Evolutionary conservation across 1,139 yeast genomes (phyloP), one percentile per base, ranked within the genome.

Genomic region (Hanseniaspora uvarum): DNA sequence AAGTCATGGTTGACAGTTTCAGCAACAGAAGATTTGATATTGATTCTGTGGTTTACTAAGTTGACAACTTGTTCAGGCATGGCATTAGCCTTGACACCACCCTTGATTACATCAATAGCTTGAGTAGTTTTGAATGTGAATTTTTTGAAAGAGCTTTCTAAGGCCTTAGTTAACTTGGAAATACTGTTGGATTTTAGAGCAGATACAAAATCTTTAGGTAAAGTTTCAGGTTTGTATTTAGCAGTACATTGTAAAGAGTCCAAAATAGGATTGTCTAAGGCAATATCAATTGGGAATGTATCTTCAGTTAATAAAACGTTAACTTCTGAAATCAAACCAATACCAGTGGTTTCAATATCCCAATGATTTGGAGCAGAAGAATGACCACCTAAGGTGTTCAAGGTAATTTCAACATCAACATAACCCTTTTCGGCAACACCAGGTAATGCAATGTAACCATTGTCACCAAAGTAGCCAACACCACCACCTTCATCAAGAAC

Each of bases 401-500:
- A 66, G 4, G 72, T 68, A 45, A 80, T 70, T 12, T 65, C 61
- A 10, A 76, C 62, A 61, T 81, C 82, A 50, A 77, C 60, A 59
- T 75, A 76, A 0, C 92, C 92, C 68, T 83, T 83, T 62, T 83
- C 92, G 36, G 79, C 79, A 34, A 80, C 78, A 19, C 78, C 76
- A 1, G 86, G 83, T 38, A 76, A 62, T 5, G 83, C 83, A 58
- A 79, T 68, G 61, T 71, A 72, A 6, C 79, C 80, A 56, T 72
- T 74, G 11, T 69, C 61, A 10, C 68, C 72, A 2, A 65, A 58
- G 46, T 73, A 60, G 18, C 69, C 67, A 64, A 65, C 58, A 21
- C 69, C 73, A 21, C 67, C 70, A 51, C 89, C 89, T 65, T 83
- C 92, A 63, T 83, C 89, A 21, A 82, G 65, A 43, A 83, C 68